Conservation (phyloP, 2,329 filamentous ascomycete genomes). For the Neofusicoccum ribis region DNA sequence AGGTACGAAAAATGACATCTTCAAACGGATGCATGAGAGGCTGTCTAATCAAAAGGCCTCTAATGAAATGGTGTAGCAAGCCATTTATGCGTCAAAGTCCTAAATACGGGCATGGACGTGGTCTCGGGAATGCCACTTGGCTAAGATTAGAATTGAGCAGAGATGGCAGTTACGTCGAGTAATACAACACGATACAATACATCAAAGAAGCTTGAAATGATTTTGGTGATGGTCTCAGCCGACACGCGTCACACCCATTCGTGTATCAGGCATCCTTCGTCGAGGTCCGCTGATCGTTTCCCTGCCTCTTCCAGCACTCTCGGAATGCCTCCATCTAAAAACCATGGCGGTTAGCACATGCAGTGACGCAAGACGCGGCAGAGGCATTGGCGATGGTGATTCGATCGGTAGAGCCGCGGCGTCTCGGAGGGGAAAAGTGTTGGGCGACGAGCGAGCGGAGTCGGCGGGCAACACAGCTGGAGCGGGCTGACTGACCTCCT, state of each 20-base stretch:
- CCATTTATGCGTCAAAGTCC: too few relatives aligned
- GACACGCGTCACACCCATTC: too few relatives aligned
- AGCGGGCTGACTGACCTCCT: slow-evolving; percentile 66
- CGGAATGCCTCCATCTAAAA: slow-evolving; percentile 83
- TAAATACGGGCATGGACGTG: too few relatives aligned
- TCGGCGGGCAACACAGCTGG: background rate
- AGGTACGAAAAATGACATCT: too few relatives aligned
- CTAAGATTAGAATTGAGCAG: too few relatives aligned
- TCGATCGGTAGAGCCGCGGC: slow-evolving; percentile 6
- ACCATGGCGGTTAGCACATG: background rate
- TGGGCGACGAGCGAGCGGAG: background rate
- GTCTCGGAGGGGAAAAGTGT: slow-evolving; percentile 9
- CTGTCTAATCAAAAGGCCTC: too few relatives aligned
- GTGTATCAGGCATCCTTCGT: slow-evolving; percentile 64
- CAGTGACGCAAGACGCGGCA: background rate
- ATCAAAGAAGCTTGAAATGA: background rate
- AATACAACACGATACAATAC: too few relatives aligned
- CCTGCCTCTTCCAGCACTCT: slow-evolving; percentile 86
- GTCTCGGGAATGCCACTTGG: too few relatives aligned
- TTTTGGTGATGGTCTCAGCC: background rate
- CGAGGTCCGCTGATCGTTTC: slow-evolving; percentile 80
- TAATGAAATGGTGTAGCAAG: too few relatives aligned
- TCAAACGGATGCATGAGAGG: too few relatives aligned
- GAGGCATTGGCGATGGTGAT: background rate
- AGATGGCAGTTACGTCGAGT: too few relatives aligned